A percentile compares a stretch with the other conserved stretches of the same genome.
These are phyloP conservation scores for Heterobasidion parviporum DNA, from an alignment of 1,284 basidiomycete genomes.

Conservation along the genomic window DNA sequence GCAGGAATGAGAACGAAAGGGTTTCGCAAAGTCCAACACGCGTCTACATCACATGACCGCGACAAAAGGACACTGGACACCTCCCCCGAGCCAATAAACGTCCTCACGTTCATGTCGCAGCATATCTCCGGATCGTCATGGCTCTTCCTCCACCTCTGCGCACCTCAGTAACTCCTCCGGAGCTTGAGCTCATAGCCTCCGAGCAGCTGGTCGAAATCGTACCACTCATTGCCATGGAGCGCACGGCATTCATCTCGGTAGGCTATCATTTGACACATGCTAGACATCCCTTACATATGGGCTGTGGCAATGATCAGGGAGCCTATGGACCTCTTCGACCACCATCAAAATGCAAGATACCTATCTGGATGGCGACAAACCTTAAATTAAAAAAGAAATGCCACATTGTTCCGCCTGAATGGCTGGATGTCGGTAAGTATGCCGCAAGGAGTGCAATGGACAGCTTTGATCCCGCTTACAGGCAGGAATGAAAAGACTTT, in stretches of 20 bases:
- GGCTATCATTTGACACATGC: conserved; percentile 7
- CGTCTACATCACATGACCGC: background rate
- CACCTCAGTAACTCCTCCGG: conserved; percentile 62
- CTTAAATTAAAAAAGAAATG: conserved; percentile 94
- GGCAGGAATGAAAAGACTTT: conserved; percentile 43
- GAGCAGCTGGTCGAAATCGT: conserved; percentile 78
- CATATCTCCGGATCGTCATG: conserved; percentile 30
- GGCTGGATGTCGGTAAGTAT: conserved; percentile 77
- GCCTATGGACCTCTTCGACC: conserved; percentile 91
- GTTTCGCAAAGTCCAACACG: background rate
- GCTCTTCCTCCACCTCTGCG: conserved; percentile 48
- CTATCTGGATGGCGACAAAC: conserved; percentile 93
- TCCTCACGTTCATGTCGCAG: background rate
- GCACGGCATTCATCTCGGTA: conserved; percentile 83
- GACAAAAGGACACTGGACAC: background rate
- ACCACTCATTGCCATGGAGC: conserved; percentile 82
- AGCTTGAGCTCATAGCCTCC: conserved; percentile 81
- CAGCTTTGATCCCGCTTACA: background rate
- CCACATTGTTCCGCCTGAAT: conserved; percentile 81
- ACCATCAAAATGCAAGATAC: conserved; percentile 75
- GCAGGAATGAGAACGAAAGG: background rate
- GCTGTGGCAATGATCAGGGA: conserved; percentile 41
- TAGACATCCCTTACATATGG: background rate
- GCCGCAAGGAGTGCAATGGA: background rate
- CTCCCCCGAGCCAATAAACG: background rate